Conservation (phyloP, 208 protist genomes). For the Wallacemonas collosoma region DNA sequence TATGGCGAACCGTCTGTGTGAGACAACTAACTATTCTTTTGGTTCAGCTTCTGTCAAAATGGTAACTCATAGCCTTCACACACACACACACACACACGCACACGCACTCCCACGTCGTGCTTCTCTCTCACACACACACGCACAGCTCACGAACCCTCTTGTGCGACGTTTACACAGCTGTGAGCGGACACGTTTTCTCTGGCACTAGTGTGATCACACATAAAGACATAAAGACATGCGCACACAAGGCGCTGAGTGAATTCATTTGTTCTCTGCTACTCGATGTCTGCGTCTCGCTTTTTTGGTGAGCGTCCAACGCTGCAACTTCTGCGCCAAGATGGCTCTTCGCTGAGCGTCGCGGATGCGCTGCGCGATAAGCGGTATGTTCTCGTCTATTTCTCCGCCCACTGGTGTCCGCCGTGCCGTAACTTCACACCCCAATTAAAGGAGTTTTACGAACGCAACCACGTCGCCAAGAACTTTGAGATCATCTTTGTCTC, state of each 20-base stretch:
- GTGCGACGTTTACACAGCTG: no score
- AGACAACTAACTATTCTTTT: not conserved
- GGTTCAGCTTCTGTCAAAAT: not conserved
- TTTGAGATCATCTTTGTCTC: conserved; percentile 68
- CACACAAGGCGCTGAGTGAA: no score
- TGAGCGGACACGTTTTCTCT: no score
- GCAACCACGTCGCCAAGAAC: conserved; percentile 32
- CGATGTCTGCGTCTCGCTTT: not conserved
- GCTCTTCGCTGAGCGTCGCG: conserved; percentile 13
- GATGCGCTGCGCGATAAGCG: not conserved
- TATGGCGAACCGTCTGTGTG: no score
- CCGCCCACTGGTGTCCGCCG: conserved; percentile 83
- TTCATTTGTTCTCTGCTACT: no score
- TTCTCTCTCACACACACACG: not conserved
- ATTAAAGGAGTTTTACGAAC: conserved; percentile 56
- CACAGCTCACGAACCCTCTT: no score
- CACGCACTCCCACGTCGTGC: not conserved
- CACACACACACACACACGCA: not conserved
- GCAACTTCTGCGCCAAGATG: conserved; percentile 1
- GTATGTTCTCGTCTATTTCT: conserved; percentile 70
- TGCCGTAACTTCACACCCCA: conserved; percentile 70
- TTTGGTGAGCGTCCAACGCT: conserved; percentile 17
- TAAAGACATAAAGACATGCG: no score
- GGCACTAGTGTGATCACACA: no score
- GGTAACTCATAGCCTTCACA: not conserved